A percentile compares a stretch with the other conserved stretches of the same genome.
Conservation (phyloP, 805 yeast species). For the Jamesozyma hellenica region DNA sequence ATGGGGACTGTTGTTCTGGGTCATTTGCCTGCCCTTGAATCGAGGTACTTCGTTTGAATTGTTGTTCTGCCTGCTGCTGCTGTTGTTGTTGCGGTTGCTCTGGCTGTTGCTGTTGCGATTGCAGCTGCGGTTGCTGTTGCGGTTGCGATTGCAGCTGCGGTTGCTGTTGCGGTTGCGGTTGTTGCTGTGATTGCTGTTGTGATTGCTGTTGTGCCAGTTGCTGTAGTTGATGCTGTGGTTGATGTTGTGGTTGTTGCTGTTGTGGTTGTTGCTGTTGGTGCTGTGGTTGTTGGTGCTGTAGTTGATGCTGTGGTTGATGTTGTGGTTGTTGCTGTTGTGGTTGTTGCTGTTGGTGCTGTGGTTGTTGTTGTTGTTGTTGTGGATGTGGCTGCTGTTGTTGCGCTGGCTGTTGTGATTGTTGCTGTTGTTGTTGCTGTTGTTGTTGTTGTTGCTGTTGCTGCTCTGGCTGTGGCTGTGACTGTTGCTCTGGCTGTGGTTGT, state of each 20-base stretch:
- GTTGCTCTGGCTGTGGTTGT: conserved; percentile 11
- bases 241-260: conserved; percentile 26
- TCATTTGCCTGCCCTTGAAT: neutral
- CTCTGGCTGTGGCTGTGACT: neutral
- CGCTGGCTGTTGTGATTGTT: conserved; percentile 9
- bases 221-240: conserved; percentile 14
- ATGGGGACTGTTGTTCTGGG: neutral
- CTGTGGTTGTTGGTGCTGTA: conserved; percentile 1
- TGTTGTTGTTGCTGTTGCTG: conserved; percentile 14
- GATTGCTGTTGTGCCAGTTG: too few species aligned
- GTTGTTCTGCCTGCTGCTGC: neutral
- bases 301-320: too few species aligned
- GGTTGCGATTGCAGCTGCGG: conserved; percentile 30
- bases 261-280: too few species aligned
- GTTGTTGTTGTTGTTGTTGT: conserved; percentile 2
- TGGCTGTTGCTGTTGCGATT: conserved; percentile 13
- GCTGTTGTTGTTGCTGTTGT: conserved; percentile 8
- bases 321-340: conserved; percentile 5
- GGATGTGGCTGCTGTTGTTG: too few species aligned
- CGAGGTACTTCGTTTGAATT: neutral
- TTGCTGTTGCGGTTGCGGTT: conserved; percentile 1
- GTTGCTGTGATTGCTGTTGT: conserved; percentile 1
- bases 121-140: conserved; percentile 23
- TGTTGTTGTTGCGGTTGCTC: neutral
- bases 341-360: conserved; percentile 5